These are phyloP conservation scores for Podospora bellae-mahoneyi DNA, from an alignment of 495 filamentous ascomycete genomes.

Conservation along the genomic window DNA sequence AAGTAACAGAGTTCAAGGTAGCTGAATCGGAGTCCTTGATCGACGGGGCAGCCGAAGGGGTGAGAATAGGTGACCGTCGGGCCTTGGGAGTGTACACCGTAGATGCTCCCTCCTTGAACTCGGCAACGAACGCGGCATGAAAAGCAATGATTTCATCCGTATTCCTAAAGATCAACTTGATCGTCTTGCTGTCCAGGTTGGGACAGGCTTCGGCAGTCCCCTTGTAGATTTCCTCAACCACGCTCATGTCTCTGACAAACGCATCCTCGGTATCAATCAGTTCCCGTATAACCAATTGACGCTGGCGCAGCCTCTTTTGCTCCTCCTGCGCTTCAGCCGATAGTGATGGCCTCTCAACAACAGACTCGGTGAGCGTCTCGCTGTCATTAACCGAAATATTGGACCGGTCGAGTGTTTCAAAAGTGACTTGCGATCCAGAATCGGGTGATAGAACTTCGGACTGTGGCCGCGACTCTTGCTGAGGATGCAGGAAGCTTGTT, in stretches of 20 bases:
- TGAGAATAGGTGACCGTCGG: constrained; percentile 39
- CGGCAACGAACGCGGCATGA: constrained; percentile 69
- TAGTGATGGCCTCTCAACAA: constrained; percentile 21
- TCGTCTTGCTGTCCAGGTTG: constrained; percentile 74
- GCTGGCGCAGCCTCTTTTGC: constrained; percentile 52
- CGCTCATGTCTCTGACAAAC: constrained; percentile 89
- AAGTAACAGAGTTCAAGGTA: constrained; percentile 30
- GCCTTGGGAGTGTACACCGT: constrained; percentile 63
- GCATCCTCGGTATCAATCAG: constrained; percentile 85
- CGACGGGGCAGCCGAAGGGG: constrained; percentile 22
- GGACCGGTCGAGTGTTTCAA: constrained; percentile 27
- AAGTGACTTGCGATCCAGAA: constrained; percentile 35
- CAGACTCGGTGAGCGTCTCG: constrained; percentile 8
- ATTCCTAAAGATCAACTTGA: constrained; percentile 86
- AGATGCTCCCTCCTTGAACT: constrained; percentile 71
- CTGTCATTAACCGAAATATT: constrained; percentile 21
- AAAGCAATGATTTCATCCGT: constrained; percentile 82
- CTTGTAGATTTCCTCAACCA: constrained; percentile 94
- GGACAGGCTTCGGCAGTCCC: constrained; percentile 82
- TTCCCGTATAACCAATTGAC: constrained; percentile 80
- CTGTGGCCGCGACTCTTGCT: constrained; percentile 28
- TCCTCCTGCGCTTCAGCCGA: constrained; percentile 36
- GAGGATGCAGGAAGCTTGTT: constrained; percentile 37
- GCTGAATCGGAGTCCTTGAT: constrained; percentile 31
- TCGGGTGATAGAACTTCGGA: constrained; percentile 35